Evolutionary conservation across 208 protist genomes (phyloP).

Genomic region (Novymonas esmeraldas): DNA sequence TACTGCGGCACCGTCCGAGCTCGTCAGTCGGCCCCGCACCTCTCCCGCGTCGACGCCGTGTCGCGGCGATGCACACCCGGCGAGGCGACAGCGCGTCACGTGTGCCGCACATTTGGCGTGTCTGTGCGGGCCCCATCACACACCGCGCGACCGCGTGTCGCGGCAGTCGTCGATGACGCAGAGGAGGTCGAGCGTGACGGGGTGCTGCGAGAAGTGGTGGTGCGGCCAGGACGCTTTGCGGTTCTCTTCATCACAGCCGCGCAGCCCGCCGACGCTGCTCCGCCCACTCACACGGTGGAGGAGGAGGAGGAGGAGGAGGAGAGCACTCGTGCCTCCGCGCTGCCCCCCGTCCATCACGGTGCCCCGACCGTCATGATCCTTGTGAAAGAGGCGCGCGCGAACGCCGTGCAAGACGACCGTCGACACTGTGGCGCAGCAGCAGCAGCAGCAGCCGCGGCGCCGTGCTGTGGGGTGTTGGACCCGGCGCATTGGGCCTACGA

Average conservation of each 20-base stretch:
- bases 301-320: too few relatives aligned
- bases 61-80: slow-evolving; percentile 6
- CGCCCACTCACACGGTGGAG: neutral
- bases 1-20: slow-evolving; percentile 1
- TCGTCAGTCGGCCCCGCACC: neutral
- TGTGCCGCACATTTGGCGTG: slow-evolving; percentile 22
- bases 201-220: slow-evolving; percentile 20
- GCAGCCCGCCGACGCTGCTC: neutral
- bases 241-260: slow-evolving; percentile 25
- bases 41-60: neutral
- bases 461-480: slow-evolving; percentile 14
- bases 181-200: neutral
- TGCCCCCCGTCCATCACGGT: too few relatives aligned
- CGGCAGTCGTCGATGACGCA: neutral
- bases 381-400: neutral
- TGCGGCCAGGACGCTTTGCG: slow-evolving; percentile 21
- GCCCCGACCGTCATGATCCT: slow-evolving; percentile 1
- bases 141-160: neutral
- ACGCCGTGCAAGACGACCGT: neutral
- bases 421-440: neutral
- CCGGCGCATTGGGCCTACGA: slow-evolving; percentile 33
- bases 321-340: too few relatives aligned
- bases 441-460: neutral
- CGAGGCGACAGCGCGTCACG: slow-evolving; percentile 12
- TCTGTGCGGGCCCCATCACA: neutral